phyloP scores from a whole-genome alignment of 2,329 filamentous ascomycete species.

The Trichoderma koningii region DNA sequence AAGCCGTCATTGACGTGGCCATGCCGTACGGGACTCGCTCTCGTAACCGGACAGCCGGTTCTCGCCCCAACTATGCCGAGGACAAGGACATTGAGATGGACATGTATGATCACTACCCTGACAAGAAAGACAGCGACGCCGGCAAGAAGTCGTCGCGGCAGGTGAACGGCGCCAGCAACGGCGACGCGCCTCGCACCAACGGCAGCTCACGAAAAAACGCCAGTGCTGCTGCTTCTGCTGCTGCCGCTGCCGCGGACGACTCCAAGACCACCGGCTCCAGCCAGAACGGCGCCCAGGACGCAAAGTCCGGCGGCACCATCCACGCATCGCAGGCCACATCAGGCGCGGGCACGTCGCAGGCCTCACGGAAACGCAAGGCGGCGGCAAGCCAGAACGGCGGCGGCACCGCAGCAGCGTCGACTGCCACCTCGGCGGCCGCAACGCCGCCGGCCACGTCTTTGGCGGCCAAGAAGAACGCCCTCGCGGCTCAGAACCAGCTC shows the following conservation, averaged over 20 bases:
- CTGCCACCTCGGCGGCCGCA: conserved; percentile 27
- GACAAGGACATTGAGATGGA: conserved; percentile 89
- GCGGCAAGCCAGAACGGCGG: conserved; percentile 40
- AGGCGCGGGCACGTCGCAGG: conserved; percentile 49
- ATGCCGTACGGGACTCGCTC: conserved; percentile 90
- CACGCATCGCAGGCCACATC: conserved; percentile 49
- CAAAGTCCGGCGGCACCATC: conserved; percentile 34
- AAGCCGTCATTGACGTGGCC: conserved; percentile 54
- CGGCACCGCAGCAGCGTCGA: conserved; percentile 31
- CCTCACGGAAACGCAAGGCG: conserved; percentile 85
- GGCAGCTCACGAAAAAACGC: conserved; percentile 47
- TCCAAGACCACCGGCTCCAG: conserved; percentile 38
- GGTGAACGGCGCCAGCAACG: conserved; percentile 44
- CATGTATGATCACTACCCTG: conserved; percentile 66
- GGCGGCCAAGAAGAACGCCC: conserved; percentile 32
- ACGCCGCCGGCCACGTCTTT: conserved; percentile 27
- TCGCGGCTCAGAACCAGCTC: conserved; percentile 41
- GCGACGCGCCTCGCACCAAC: conserved; percentile 39
- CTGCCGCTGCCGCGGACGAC: conserved; percentile 40
- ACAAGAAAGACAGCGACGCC: conserved; percentile 56
- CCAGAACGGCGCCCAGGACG: conserved; percentile 45
- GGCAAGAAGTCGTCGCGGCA: conserved; percentile 59
- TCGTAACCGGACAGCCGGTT: conserved; percentile 77
- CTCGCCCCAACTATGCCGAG: conserved; percentile 93
- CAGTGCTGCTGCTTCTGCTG: conserved; percentile 30